Percentiles rank a stretch among this genome's conserved stretches.
These are phyloP conservation scores for Neurospora sp. DNA, from an alignment of 495 filamentous ascomycete genomes.

Conservation along the genomic window DNA sequence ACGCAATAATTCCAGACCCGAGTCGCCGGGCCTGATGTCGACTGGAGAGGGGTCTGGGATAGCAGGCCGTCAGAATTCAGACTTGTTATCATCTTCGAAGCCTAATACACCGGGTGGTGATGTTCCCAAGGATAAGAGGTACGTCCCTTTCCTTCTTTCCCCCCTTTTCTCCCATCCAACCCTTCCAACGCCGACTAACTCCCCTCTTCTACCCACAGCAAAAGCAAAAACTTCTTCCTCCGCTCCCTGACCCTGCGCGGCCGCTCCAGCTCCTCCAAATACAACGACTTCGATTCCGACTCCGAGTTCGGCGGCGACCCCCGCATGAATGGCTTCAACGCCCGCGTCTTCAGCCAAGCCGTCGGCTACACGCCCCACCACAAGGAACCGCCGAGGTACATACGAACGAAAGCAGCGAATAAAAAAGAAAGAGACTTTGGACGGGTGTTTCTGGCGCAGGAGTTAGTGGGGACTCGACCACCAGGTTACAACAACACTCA, in stretches of 20 bases:
- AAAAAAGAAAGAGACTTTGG: constrained; percentile 80
- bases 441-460: constrained; percentile 83
- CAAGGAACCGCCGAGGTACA: constrained; percentile 84
- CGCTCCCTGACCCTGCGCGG: constrained; percentile 67
- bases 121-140: constrained; percentile 56
- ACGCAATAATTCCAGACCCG: constrained; percentile 44
- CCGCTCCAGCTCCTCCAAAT: constrained; percentile 27
- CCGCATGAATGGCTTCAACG: constrained; percentile 69
- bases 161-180: too few species aligned
- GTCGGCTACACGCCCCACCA: constrained; percentile 74
- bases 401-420: constrained; percentile 68
- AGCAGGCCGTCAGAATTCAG: constrained; percentile 22
- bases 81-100: constrained; percentile 19
- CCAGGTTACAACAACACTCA: not conserved
- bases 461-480: constrained; percentile 48
- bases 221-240: constrained; percentile 73
- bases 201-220: constrained; percentile 20
- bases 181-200: too few species aligned
- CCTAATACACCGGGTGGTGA: constrained; percentile 22
- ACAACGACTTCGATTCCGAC: constrained; percentile 52
- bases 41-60: constrained; percentile 5
- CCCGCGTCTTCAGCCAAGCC: constrained; percentile 51
- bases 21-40: constrained; percentile 34
- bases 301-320: constrained; percentile 56
- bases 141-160: not conserved